Base-by-base conservation (phyloP, 1,139 yeast genomes). In the Scheffersomyces quercinus region DNA sequence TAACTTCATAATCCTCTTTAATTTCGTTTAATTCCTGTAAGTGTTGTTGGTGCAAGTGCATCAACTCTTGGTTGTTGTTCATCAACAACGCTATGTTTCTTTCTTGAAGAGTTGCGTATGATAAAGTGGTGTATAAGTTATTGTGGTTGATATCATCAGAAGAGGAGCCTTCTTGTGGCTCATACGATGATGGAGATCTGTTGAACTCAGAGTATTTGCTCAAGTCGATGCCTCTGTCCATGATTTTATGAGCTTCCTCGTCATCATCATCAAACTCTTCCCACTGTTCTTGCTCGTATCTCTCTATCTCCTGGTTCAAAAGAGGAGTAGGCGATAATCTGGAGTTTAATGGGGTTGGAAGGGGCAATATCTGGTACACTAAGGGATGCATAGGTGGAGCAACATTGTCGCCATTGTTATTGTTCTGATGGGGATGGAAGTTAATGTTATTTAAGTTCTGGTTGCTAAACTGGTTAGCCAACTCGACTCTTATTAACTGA, bases 41-140 rank as follows among this genome's bases (percentile, higher is more conserved):
- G 45, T 65, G 64, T 28, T 52, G 55, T 7, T 50, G 45, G 29
- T 60, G 61, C 3, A 55, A 41, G 8, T 45, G 44, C 9, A 47
- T 43, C 28, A 64, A 39, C 11, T 56, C 62, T 3, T 39, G 51
- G 39, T 52, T 48, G 50, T 65, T 66, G 31, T 59, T 53, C 7
- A 44, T 42, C 39, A 60, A 48, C 24, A 67, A 43, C 24, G 51
- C 52, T 28, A 68, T 50, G 46, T 64, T 63, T 32, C 74, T 51
- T 24, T 64, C 62, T 32, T 68, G 66, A 28, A 69, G 54, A 24
- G 52, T 42, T 1, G 70, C 55, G 48, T 68, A 67, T 24, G 70
- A 63, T 33, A 68, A 50, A 2, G 71, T 58, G 14, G 72, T 56
- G 45, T 66, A 69, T 43, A 72, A 47, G 29, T 55, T 53, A 39